Percentiles rank a stretch among this genome's conserved stretches.
Conservation (phyloP, 2,329 filamentous ascomycete species). For the Neofusicoccum parvum region DNA sequence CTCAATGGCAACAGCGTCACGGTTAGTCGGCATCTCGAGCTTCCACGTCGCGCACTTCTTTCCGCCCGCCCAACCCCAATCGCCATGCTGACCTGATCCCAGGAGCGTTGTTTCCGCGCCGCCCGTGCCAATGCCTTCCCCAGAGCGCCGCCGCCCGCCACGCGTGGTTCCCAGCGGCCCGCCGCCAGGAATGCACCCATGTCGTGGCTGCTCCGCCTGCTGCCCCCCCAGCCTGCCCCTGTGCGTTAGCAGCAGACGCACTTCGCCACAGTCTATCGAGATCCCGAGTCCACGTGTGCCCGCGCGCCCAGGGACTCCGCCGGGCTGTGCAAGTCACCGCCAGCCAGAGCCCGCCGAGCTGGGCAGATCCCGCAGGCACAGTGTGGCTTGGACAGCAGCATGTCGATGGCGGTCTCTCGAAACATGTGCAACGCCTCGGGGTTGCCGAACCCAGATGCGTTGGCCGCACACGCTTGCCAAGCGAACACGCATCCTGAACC, state of each 20-base stretch:
- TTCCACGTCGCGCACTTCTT: slow-evolving; percentile 13
- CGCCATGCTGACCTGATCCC: slow-evolving; percentile 12
- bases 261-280: slow-evolving; percentile 13
- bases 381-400: slow-evolving; percentile 6
- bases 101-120: slow-evolving; percentile 6
- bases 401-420: not conserved
- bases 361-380: slow-evolving; percentile 5
- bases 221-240: not conserved
- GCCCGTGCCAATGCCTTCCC: slow-evolving; percentile 11
- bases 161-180: slow-evolving; percentile 5
- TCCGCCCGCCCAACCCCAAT: slow-evolving; percentile 8
- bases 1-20: slow-evolving; percentile 14
- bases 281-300: not conserved
- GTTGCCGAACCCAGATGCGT: slow-evolving; percentile 7
- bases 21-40: slow-evolving; percentile 17
- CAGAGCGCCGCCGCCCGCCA: slow-evolving; percentile 16
- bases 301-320: not conserved
- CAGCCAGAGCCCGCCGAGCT: not conserved
- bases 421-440: slow-evolving; percentile 16
- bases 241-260: not conserved
- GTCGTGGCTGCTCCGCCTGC: slow-evolving; percentile 1
- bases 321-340: slow-evolving; percentile 12
- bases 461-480: slow-evolving; percentile 13
- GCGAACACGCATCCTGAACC: slow-evolving; percentile 7
- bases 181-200: slow-evolving; percentile 5